Evolutionary conservation across 2,329 filamentous ascomycete genomes (phyloP).

Genomic region (Penicillium oxalicum): DNA sequence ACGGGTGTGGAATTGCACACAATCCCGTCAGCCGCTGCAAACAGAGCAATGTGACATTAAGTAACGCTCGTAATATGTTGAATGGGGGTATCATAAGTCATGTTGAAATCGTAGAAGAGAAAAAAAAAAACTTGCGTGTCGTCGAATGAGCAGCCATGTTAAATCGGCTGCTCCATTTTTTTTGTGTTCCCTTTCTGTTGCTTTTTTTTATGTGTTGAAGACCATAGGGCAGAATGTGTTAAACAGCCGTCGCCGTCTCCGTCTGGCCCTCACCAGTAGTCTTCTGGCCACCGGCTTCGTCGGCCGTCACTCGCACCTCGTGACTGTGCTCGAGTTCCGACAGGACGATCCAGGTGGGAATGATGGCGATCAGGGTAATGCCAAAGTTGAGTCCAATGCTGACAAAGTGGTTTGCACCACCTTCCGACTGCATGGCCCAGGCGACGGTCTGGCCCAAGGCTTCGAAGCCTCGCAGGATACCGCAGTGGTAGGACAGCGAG

Average conservation of each 20-base stretch:
- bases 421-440: conserved; percentile 23
- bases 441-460: conserved; percentile 21
- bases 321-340: conserved; percentile 21
- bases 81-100: conserved; percentile 1
- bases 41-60: neutral
- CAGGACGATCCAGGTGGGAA: conserved; percentile 20
- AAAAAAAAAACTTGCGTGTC: neutral
- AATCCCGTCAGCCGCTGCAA: too few species aligned
- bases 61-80: neutral
- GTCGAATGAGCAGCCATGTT: neutral
- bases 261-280: neutral
- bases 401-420: conserved; percentile 20
- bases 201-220: too few species aligned
- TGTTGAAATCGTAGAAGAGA: conserved; percentile 1
- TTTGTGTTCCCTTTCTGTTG: too few species aligned
- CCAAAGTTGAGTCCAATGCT: conserved; percentile 23
- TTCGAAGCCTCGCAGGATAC: conserved; percentile 21
- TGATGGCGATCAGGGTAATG: conserved; percentile 18
- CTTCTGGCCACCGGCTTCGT: conserved; percentile 5
- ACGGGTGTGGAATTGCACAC: too few species aligned
- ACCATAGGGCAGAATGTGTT: neutral
- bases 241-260: neutral
- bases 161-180: neutral
- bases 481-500: conserved; percentile 20
- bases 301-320: conserved; percentile 18